phyloP scores from a whole-genome alignment of 2,329 filamentous ascomycete genomes.

The Fusarium verticillioides region DNA sequence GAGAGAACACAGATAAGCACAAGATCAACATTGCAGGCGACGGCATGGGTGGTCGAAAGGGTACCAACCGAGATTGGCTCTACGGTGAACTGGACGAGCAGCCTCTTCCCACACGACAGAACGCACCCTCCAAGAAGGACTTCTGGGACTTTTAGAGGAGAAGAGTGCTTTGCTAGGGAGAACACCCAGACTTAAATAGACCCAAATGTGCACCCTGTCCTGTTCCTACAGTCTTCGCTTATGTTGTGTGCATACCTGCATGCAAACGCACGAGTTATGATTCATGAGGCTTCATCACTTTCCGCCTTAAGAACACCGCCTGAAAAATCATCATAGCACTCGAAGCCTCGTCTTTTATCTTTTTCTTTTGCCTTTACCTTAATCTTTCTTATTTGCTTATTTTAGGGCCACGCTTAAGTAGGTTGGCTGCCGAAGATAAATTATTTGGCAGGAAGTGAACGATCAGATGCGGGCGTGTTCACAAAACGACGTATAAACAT shows the following conservation, averaged over 20 bases:
- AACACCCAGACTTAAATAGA: neutral
- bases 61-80: constrained; percentile 65
- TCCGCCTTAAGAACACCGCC: constrained; percentile 15
- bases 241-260: constrained; percentile 14
- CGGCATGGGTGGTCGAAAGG: constrained; percentile 72
- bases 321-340: constrained; percentile 4
- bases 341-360: neutral
- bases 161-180: constrained; percentile 12
- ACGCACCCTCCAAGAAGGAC: constrained; percentile 51
- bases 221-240: neutral
- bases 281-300: constrained; percentile 18
- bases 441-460: constrained; percentile 10
- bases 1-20: constrained; percentile 26
- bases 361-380: constrained; percentile 12
- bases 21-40: constrained; percentile 63
- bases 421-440: constrained; percentile 9
- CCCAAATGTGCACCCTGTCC: neutral
- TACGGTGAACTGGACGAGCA: constrained; percentile 61
- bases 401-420: constrained; percentile 20
- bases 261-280: constrained; percentile 11
- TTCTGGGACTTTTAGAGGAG: constrained; percentile 61
- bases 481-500: constrained; percentile 12
- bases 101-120: constrained; percentile 50
- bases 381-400: constrained; percentile 26
- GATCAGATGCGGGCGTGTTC: neutral